Percentiles rank a stretch among this genome's conserved stretches.
Evolutionary conservation across 1,284 basidiomycete species (phyloP).

Genomic region (Pisolithus thermaeus): DNA sequence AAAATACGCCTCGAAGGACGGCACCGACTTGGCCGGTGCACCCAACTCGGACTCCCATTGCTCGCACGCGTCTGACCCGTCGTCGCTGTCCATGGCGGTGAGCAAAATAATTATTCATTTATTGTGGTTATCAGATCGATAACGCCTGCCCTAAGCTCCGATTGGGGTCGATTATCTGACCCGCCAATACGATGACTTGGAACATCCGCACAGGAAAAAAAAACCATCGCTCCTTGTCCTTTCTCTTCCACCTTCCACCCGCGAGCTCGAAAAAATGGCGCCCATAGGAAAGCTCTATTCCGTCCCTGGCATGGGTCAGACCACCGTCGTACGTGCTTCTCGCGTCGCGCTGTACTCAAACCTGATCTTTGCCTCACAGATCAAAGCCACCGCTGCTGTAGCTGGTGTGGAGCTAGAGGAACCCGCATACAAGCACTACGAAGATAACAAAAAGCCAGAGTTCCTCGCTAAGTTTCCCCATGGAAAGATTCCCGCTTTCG

Average conservation of each 20-base stretch:
- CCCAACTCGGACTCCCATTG: conserved; percentile 10
- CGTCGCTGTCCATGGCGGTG: conserved; percentile 14
- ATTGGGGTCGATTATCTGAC: conserved; percentile 7
- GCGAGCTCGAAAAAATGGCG: conserved; percentile 37
- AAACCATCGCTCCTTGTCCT: conserved; percentile 1
- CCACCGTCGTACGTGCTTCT: conserved; percentile 45
- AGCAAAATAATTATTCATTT: conserved; percentile 9
- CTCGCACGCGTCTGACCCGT: conserved; percentile 14
- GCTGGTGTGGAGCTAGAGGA: conserved; percentile 65
- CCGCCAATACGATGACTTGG: conserved; percentile 13
- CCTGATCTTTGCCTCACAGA: conserved; percentile 35
- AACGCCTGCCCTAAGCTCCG: conserved; percentile 20
- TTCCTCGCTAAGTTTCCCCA: conserved; percentile 78
- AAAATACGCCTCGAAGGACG: conserved; percentile 83
- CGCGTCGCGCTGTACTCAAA: conserved; percentile 1
- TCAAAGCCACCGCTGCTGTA: conserved; percentile 67
- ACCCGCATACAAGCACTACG: conserved; percentile 53
- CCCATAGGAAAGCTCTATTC: conserved; percentile 61
- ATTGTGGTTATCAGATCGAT: conserved; percentile 22
- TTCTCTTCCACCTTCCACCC: conserved; percentile 9
- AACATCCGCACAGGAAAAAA: conserved; percentile 3
- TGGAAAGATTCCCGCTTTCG: conserved; percentile 83
- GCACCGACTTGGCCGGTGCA: conserved; percentile 25
- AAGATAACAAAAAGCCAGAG: conserved; percentile 75
- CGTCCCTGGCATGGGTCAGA: conserved; percentile 33